Conservation (phyloP, 2,329 filamentous ascomycete species). For the Phoma herbarum region DNA sequence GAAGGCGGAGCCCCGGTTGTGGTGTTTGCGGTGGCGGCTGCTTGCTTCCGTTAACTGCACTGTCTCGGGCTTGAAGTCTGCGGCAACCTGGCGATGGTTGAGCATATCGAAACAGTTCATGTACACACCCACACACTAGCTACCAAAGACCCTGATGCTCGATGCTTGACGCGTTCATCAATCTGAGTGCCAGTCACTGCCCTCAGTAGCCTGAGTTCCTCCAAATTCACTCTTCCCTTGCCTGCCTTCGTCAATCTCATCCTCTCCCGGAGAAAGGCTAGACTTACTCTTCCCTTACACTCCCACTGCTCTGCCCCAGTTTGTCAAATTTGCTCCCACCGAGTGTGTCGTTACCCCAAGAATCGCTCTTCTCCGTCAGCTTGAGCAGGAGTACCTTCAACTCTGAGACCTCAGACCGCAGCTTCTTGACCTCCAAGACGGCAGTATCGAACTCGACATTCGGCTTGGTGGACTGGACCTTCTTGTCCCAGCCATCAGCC, state of each 20-base stretch:
- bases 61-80: no score
- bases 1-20: no score
- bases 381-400: constrained; percentile 53
- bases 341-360: constrained; percentile 45
- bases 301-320: constrained; percentile 34
- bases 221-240: constrained; percentile 32
- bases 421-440: constrained; percentile 67
- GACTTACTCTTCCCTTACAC: constrained; percentile 32
- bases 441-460: constrained; percentile 83
- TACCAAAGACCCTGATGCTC: no score
- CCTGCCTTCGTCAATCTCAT: not conserved
- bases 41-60: no score
- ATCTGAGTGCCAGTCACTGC: constrained; percentile 31
- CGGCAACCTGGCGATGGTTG: no score
- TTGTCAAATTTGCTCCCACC: constrained; percentile 39
- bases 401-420: constrained; percentile 57
- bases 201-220: constrained; percentile 28
- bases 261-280: not conserved
- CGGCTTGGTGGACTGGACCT: constrained; percentile 76
- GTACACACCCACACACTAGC: no score
- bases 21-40: no score
- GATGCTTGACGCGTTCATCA: no score
- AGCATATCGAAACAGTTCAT: no score
- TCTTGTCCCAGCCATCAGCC: constrained; percentile 83
- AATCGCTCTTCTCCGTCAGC: constrained; percentile 32